These are phyloP conservation scores for Penicillium lividum DNA, from an alignment of 495 filamentous ascomycete species.

Conservation along the genomic window DNA sequence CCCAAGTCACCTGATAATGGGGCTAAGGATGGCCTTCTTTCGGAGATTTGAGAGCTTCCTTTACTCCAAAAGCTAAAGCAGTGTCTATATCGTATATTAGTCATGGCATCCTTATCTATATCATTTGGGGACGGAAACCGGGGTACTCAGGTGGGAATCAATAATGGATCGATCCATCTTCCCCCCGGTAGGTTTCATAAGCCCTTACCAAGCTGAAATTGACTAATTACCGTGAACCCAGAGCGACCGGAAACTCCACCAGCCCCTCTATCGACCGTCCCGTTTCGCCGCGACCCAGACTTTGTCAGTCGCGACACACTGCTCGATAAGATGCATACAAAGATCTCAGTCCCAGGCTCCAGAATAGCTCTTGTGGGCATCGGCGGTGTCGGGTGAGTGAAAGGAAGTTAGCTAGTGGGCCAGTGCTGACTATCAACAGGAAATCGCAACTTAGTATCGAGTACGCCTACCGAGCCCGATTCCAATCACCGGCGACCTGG, in stretches of 20 bases:
- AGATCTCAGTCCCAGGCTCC: background rate
- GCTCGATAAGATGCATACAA: background rate
- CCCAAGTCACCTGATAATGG: slow-evolving; percentile 1
- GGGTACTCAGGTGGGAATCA: background rate
- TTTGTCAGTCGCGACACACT: background rate
- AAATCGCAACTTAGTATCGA: slow-evolving; percentile 5
- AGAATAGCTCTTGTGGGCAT: background rate
- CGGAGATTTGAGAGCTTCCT: background rate
- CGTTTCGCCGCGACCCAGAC: background rate
- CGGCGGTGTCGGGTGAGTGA: background rate
- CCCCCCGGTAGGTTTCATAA: background rate
- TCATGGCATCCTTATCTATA: background rate
- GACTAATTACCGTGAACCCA: background rate
- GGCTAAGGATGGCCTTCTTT: too few species aligned
- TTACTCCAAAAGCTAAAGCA: background rate
- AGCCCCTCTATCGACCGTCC: background rate
- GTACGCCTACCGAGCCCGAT: background rate
- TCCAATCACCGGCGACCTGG: background rate
- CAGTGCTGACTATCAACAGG: background rate
- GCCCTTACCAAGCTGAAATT: background rate
- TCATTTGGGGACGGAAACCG: background rate
- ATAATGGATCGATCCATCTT: background rate
- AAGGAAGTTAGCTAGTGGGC: background rate
- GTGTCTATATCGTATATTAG: too few species aligned
- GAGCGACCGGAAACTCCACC: background rate